These are phyloP conservation scores for California macrophylla DNA, from an alignment of 441 rosid species.

Conservation along the genomic window DNA sequence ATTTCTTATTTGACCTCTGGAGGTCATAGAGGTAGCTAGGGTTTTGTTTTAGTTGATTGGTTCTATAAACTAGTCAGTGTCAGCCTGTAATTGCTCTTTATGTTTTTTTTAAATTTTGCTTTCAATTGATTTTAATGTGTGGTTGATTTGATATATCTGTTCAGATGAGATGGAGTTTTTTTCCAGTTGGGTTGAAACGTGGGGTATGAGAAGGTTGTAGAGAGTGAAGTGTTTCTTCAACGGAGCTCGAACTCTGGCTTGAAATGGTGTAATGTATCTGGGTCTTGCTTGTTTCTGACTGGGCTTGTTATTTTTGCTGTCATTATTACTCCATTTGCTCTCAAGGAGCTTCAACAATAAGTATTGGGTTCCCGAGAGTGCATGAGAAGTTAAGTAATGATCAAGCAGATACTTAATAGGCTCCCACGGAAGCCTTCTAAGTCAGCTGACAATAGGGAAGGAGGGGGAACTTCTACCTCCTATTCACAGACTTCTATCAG, in stretches of 20 bases:
- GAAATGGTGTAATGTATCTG: slow-evolving; percentile 6
- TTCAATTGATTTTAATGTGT: slow-evolving; percentile 7
- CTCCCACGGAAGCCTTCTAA: slow-evolving; percentile 73
- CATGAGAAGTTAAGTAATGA: slow-evolving; percentile 36
- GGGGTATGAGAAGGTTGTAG: neutral
- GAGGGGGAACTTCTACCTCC: slow-evolving; percentile 44
- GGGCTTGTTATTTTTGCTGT: neutral
- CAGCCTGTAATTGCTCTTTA: slow-evolving; percentile 8
- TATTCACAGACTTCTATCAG: slow-evolving; percentile 31
- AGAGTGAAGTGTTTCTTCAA: slow-evolving; percentile 4
- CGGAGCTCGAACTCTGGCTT: slow-evolving; percentile 3
- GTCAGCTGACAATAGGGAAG: slow-evolving; percentile 47
- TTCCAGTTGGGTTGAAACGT: slow-evolving; percentile 13
- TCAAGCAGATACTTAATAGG: slow-evolving; percentile 74
- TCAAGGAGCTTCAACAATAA: slow-evolving; percentile 11
- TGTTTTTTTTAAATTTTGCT: slow-evolving; percentile 7
- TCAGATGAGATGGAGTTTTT: slow-evolving; percentile 19
- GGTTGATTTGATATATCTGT: slow-evolving; percentile 17
- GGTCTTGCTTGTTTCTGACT: slow-evolving; percentile 1
- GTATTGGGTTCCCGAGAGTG: slow-evolving; percentile 11
- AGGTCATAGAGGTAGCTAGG: neutral
- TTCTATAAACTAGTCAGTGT: neutral
- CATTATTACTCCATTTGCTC: slow-evolving; percentile 11
- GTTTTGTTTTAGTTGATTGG: neutral
- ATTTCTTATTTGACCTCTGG: neutral